Evolutionary conservation across 1,284 basidiomycete genomes (phyloP).

Genomic region (Sporisorium graminicola): DNA sequence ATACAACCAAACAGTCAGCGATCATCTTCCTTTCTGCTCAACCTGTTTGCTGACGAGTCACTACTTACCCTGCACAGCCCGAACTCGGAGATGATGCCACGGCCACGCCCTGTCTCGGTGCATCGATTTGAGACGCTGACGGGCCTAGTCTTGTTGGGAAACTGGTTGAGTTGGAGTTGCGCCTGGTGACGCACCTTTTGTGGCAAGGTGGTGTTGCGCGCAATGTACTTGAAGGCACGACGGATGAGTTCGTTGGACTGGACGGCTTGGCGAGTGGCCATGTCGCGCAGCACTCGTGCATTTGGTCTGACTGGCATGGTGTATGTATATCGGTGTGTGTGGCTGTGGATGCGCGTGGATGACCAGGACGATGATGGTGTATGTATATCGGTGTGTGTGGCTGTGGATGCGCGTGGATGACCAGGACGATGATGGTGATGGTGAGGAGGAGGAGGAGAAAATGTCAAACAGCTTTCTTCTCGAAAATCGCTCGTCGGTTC

Average conservation of each 20-base stretch:
- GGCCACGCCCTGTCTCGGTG: conserved; percentile 82
- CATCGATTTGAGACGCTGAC: conserved; percentile 90
- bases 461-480: neutral
- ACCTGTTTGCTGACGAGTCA: too few species aligned
- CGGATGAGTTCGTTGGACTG: conserved; percentile 67
- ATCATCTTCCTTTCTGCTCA: neutral
- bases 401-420: neutral
- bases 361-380: neutral
- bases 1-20: neutral
- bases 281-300: conserved; percentile 64
- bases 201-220: conserved; percentile 66
- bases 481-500: neutral
- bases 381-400: neutral
- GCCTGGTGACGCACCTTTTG: conserved; percentile 89
- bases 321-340: conserved; percentile 1
- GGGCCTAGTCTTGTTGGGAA: conserved; percentile 84
- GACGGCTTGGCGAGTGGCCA: conserved; percentile 66
- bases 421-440: neutral
- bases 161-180: conserved; percentile 91
- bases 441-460: neutral
- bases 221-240: conserved; percentile 68
- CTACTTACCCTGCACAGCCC: conserved; percentile 83
- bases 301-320: conserved; percentile 60
- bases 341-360: neutral
- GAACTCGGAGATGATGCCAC: conserved; percentile 89